Conservation (phyloP, 768 basidiomycete genomes). For the Dictyophora rubrovolvata region DNA sequence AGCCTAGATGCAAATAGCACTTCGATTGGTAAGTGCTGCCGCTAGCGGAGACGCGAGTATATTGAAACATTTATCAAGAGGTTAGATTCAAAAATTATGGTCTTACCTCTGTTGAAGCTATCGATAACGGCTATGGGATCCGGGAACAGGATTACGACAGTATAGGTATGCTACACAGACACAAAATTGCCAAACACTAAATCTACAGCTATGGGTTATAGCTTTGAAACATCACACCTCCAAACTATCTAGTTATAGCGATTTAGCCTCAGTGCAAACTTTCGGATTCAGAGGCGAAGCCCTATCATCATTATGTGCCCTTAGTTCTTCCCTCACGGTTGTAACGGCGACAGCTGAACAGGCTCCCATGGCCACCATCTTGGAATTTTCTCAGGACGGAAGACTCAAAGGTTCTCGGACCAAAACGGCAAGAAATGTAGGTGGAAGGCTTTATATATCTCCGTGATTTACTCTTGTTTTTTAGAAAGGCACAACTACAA, state of each 20-base stretch:
- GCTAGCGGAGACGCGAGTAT: background rate
- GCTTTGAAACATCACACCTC: conserved; percentile 92
- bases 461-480: background rate
- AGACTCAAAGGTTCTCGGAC: conserved; percentile 39
- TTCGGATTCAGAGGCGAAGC: conserved; percentile 98
- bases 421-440: conserved; percentile 70
- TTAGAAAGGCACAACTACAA: conserved; percentile 82
- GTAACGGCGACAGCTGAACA: conserved; percentile 62
- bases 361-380: conserved; percentile 66
- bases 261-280: conserved; percentile 61
- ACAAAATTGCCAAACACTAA: background rate
- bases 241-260: conserved; percentile 68
- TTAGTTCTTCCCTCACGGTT: conserved; percentile 59
- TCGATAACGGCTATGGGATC: conserved; percentile 91
- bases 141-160: conserved; percentile 61
- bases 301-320: conserved; percentile 82
- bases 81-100: conserved; percentile 87
- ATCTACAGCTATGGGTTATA: conserved; percentile 20
- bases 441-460: conserved; percentile 11
- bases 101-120: conserved; percentile 68
- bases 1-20: conserved; percentile 89
- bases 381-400: conserved; percentile 67
- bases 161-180: conserved; percentile 48
- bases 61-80: conserved; percentile 37
- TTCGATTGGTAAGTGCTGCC: conserved; percentile 51